Conservation (phyloP, 75 land plant species). For the Azolla pinnata region DNA sequence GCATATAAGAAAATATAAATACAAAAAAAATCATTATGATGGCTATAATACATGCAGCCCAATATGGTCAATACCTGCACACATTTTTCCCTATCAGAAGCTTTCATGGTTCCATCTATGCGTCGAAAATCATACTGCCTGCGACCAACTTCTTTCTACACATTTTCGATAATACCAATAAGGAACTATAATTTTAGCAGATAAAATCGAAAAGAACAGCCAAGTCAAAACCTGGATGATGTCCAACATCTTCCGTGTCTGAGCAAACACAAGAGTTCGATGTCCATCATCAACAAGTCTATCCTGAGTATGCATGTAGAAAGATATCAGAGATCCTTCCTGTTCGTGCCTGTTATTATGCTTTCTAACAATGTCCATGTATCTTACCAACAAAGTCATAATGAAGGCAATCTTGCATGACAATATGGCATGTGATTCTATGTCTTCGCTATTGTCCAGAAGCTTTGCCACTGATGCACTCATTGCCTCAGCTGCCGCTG, state of each 20-base stretch:
- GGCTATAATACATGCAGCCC: background rate
- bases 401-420: slow-evolving; percentile 93
- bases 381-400: slow-evolving; percentile 55
- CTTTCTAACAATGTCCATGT: background rate
- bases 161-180: background rate
- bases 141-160: slow-evolving; percentile 56
- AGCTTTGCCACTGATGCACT: slow-evolving; percentile 47
- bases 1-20: slow-evolving; percentile 1
- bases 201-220: background rate
- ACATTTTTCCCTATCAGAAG: slow-evolving; percentile 56
- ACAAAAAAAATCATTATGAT: background rate
- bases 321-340: background rate
- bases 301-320: too few relatives aligned
- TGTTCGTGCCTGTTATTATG: background rate
- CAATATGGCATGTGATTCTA: slow-evolving; percentile 22
- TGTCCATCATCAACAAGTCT: slow-evolving; percentile 73
- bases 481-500: slow-evolving; percentile 47
- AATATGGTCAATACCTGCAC: slow-evolving; percentile 61
- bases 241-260: slow-evolving; percentile 94
- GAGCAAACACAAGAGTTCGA: slow-evolving; percentile 78
- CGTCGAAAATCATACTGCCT: slow-evolving; percentile 55
- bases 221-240: slow-evolving; percentile 60
- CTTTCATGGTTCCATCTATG: slow-evolving; percentile 95
- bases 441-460: slow-evolving; percentile 14
- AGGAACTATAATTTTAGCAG: background rate